A percentile compares a stretch with the other conserved stretches of the same genome.
Evolutionary conservation across 1,139 yeast genomes (phyloP).

Genomic region (Geotrichum bryndzae): DNA sequence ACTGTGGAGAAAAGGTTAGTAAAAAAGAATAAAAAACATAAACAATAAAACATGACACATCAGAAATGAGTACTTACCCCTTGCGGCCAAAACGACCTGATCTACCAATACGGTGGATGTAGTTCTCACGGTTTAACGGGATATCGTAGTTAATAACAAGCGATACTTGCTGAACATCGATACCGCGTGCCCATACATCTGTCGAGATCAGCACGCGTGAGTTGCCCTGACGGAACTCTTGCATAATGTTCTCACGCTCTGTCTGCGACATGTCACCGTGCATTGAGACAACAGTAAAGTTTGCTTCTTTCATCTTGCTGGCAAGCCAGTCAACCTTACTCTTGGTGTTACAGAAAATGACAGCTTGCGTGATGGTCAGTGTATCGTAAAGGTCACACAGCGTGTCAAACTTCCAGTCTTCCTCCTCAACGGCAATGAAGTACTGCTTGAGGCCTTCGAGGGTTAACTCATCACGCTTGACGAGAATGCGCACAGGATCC

Average conservation of each 20-base stretch:
- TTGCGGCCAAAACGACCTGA: slow-evolving; percentile 99
- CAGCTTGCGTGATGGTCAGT: slow-evolving; percentile 92
- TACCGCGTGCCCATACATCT: slow-evolving; percentile 97
- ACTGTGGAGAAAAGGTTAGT: slow-evolving; percentile 36
- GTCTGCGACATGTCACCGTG: slow-evolving; percentile 97
- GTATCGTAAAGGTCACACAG: slow-evolving; percentile 89
- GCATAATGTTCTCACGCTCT: slow-evolving; percentile 84
- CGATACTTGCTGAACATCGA: slow-evolving; percentile 96
- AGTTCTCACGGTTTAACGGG: slow-evolving; percentile 80
- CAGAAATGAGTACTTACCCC: slow-evolving; percentile 37
- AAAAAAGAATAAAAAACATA: neutral
- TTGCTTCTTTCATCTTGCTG: slow-evolving; percentile 67
- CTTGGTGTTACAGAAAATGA: slow-evolving; percentile 90
- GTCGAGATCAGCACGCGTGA: slow-evolving; percentile 85
- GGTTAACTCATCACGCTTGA: slow-evolving; percentile 82
- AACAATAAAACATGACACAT: neutral
- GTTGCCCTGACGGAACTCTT: slow-evolving; percentile 51
- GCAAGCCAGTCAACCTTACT: slow-evolving; percentile 88
- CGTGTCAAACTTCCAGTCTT: slow-evolving; percentile 94
- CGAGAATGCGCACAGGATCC: slow-evolving; percentile 86
- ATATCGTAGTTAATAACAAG: slow-evolving; percentile 88
- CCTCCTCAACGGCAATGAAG: slow-evolving; percentile 79
- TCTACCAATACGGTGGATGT: slow-evolving; percentile 95
- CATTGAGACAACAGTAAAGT: slow-evolving; percentile 88
- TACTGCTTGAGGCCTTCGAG: slow-evolving; percentile 88